Evolutionary conservation across 2,329 filamentous ascomycete genomes (phyloP).

Genomic region (Byssoonygena ceratinophila): DNA sequence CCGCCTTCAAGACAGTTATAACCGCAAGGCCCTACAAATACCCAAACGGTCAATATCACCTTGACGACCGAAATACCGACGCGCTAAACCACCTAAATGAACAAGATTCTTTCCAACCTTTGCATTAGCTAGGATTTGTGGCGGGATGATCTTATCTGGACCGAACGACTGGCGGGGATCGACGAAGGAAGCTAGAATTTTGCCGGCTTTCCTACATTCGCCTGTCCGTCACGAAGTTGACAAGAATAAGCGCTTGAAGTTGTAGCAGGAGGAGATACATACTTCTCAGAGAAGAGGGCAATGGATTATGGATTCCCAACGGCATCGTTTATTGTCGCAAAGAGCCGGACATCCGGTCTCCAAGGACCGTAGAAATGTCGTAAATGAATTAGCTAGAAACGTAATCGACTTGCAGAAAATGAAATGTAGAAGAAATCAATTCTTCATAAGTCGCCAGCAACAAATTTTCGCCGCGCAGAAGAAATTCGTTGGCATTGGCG

Average conservation of each 20-base stretch:
- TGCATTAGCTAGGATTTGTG: slow-evolving; percentile 75
- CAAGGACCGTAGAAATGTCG: background rate
- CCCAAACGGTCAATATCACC: background rate
- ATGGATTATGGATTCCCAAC: slow-evolving; percentile 31
- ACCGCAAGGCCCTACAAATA: slow-evolving; percentile 38
- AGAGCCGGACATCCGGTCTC: background rate
- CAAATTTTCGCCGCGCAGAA: background rate
- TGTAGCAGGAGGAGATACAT: slow-evolving; percentile 22
- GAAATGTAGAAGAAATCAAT: background rate
- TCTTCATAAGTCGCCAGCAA: background rate
- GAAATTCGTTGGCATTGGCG: background rate
- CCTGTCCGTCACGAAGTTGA: slow-evolving; percentile 45
- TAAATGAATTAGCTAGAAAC: background rate
- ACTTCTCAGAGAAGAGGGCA: slow-evolving; percentile 42
- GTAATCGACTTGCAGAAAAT: background rate
- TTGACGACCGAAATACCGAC: background rate
- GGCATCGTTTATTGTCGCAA: slow-evolving; percentile 11
- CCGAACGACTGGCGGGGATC: slow-evolving; percentile 89
- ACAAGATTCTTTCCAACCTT: slow-evolving; percentile 49
- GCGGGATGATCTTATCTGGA: slow-evolving; percentile 94
- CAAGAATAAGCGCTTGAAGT: slow-evolving; percentile 12
- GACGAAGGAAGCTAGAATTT: slow-evolving; percentile 89
- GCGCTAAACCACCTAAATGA: background rate
- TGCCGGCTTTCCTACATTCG: slow-evolving; percentile 94
- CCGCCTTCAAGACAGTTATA: slow-evolving; percentile 42